Percentiles rank a stretch among this genome's conserved stretches.
phyloP scores from a whole-genome alignment of 495 filamentous ascomycete species.

The Terfezia claveryi region DNA sequence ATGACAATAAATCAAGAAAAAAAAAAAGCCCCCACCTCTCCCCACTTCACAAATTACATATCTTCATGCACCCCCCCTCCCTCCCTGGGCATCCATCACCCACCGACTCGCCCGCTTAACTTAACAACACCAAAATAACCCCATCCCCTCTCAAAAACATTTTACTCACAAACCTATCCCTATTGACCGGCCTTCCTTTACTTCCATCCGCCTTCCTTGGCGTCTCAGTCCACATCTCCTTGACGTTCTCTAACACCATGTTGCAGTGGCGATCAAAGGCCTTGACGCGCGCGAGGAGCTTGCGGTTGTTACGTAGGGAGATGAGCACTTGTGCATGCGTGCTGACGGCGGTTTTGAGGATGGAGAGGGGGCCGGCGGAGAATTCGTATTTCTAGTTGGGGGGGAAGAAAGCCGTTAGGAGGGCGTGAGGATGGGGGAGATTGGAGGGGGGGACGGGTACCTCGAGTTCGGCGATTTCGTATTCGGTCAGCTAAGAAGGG shows the following conservation, averaged over 20 bases:
- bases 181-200: constrained; percentile 82
- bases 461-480: constrained; percentile 68
- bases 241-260: constrained; percentile 94
- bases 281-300: constrained; percentile 59
- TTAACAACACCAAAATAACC: constrained; percentile 79
- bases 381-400: constrained; percentile 48
- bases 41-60: background rate
- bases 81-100: background rate
- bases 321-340: constrained; percentile 77
- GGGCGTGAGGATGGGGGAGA: background rate
- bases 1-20: background rate
- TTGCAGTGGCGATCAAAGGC: constrained; percentile 90
- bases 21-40: background rate
- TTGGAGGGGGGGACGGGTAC: background rate
- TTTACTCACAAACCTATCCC: constrained; percentile 96
- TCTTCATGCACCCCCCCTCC: background rate
- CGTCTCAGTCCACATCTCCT: constrained; percentile 99
- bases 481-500: constrained; percentile 35
- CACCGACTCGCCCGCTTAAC: constrained; percentile 24
- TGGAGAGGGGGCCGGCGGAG: constrained; percentile 63
- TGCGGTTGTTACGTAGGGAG: constrained; percentile 73
- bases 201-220: constrained; percentile 51
- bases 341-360: constrained; percentile 78
- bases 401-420: background rate
- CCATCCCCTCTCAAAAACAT: constrained; percentile 92